A percentile compares a stretch with the other conserved stretches of the same genome.
Conservation (phyloP, 2,329 filamentous ascomycete species). For the Xylariaceae sp. region DNA sequence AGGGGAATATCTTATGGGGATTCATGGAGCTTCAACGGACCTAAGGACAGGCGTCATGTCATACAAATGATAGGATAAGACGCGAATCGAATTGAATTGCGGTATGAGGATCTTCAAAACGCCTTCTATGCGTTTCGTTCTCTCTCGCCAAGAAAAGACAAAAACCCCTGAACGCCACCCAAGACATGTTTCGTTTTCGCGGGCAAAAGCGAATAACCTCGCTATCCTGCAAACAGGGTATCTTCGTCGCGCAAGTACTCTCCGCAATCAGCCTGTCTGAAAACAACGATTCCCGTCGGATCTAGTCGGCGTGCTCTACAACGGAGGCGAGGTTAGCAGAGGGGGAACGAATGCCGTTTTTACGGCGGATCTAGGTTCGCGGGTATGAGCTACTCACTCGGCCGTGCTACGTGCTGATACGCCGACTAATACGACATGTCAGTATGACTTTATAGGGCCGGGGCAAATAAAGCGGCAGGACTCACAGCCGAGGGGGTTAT, state of each 20-base stretch:
- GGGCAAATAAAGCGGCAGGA: background rate
- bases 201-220: background rate
- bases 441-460: background rate
- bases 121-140: constrained; percentile 16
- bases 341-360: background rate
- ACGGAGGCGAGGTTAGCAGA: constrained; percentile 25
- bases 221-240: constrained; percentile 55
- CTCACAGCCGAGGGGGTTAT: constrained; percentile 75
- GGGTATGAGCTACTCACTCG: constrained; percentile 12
- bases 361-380: background rate
- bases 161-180: constrained; percentile 24
- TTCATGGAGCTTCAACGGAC: background rate
- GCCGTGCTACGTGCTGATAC: constrained; percentile 21
- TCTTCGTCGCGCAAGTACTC: constrained; percentile 88
- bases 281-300: constrained; percentile 83
- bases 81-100: constrained; percentile 17
- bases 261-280: constrained; percentile 88
- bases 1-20: background rate
- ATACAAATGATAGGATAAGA: constrained; percentile 1
- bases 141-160: background rate
- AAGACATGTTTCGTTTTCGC: background rate
- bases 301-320: constrained; percentile 67
- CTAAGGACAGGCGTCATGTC: background rate
- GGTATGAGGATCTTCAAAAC: too few relatives aligned
- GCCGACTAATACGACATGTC: constrained; percentile 15